These are phyloP conservation scores for Tillandsia fasciculata DNA, from an alignment of 176 grass and related monocot species.

Conservation along the genomic window DNA sequence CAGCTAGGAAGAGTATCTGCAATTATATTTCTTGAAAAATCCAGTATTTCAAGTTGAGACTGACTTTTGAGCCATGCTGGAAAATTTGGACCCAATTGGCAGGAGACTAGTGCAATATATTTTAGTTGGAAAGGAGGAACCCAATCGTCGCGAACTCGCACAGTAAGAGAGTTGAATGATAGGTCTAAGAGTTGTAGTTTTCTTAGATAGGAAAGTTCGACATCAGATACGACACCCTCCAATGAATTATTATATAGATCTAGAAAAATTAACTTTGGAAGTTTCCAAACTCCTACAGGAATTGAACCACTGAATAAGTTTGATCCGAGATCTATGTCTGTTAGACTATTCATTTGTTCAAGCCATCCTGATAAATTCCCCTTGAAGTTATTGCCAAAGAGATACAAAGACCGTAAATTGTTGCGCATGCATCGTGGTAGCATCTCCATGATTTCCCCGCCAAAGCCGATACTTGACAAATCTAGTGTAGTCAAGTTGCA, in stretches of 20 bases:
- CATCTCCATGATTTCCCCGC: background rate
- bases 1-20: background rate
- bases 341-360: background rate
- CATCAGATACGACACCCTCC: background rate
- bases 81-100: background rate
- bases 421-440: background rate
- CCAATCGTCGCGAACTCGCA: background rate
- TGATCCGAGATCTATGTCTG: background rate
- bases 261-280: no score
- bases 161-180: background rate
- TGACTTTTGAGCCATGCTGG: background rate
- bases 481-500: background rate
- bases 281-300: no score
- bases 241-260: no score
- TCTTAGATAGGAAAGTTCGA: background rate
- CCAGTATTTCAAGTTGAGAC: background rate
- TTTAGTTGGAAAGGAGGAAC: conserved; percentile 3
- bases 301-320: no score
- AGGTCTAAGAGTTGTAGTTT: background rate
- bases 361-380: conserved; percentile 13
- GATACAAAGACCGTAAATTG: background rate
- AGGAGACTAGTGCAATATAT: background rate
- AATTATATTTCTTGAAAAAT: background rate
- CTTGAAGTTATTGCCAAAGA: background rate
- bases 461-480: accelerated